These are phyloP conservation scores for Colletotrichum nymphaeae DNA, from an alignment of 2,329 filamentous ascomycete genomes.

Conservation along the genomic window DNA sequence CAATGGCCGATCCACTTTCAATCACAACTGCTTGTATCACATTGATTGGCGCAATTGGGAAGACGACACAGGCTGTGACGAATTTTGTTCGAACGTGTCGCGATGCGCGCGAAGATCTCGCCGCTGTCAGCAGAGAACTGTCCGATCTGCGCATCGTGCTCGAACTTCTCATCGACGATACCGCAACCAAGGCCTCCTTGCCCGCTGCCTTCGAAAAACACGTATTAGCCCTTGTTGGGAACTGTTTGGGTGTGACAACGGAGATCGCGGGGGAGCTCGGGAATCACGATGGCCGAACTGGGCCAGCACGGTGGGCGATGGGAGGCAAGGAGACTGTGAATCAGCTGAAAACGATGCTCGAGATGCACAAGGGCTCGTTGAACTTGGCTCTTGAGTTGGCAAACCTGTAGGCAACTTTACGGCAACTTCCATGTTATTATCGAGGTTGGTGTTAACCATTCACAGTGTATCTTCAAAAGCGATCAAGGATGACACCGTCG, in stretches of 20 bases:
- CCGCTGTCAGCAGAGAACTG: constrained; percentile 38
- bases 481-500: constrained; percentile 14
- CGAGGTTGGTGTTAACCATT: background rate
- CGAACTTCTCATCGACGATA: constrained; percentile 38
- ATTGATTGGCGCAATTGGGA: constrained; percentile 31
- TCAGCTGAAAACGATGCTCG: background rate
- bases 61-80: constrained; percentile 36
- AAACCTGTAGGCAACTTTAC: constrained; percentile 20
- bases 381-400: constrained; percentile 36
- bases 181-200: constrained; percentile 24
- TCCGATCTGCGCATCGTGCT: constrained; percentile 38
- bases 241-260: constrained; percentile 35
- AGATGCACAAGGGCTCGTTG: background rate
- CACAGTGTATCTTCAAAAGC: constrained; percentile 15
- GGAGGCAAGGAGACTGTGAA: background rate
- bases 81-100: constrained; percentile 39
- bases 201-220: constrained; percentile 36
- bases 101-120: constrained; percentile 37
- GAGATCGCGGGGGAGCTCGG: background rate
- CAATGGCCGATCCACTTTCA: constrained; percentile 27
- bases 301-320: background rate
- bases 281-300: background rate
- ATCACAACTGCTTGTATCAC: constrained; percentile 34
- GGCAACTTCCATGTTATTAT: background rate
- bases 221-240: constrained; percentile 37